Percentiles rank a stretch among this genome's conserved stretches.
Evolutionary conservation across 2,329 filamentous ascomycete genomes (phyloP).

Genomic region (Coniochaeta sp.): DNA sequence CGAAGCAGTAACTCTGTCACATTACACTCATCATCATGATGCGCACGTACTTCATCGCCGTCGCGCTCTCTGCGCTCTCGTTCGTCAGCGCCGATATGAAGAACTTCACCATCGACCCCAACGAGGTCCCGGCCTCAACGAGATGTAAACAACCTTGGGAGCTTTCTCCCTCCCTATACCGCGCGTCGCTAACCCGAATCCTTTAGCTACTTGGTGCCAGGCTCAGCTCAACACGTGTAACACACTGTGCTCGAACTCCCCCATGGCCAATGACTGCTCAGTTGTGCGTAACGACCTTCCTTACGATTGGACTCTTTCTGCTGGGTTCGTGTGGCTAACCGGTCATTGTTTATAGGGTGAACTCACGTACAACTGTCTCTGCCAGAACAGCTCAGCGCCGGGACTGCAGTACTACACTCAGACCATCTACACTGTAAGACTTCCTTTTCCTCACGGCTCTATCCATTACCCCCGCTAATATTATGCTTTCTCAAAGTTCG

Average conservation of each 20-base stretch:
- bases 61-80: constrained; percentile 36
- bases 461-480: background rate
- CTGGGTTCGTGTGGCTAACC: constrained; percentile 3
- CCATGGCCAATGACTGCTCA: constrained; percentile 35
- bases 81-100: constrained; percentile 32
- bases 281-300: constrained; percentile 28
- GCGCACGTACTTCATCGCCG: constrained; percentile 31
- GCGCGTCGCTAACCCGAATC: background rate
- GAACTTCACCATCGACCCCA: constrained; percentile 38
- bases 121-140: constrained; percentile 20
- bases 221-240: constrained; percentile 43
- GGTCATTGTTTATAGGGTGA: constrained; percentile 22
- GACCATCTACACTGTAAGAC: constrained; percentile 38
- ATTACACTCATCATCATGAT: constrained; percentile 21
- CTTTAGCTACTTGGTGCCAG: constrained; percentile 42
- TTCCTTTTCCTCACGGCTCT: background rate
- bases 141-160: constrained; percentile 26
- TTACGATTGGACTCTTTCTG: background rate
- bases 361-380: constrained; percentile 41
- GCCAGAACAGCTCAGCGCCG: constrained; percentile 40
- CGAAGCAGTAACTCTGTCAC: background rate
- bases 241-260: constrained; percentile 34
- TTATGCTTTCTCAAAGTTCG: constrained; percentile 28
- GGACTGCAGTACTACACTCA: constrained; percentile 46
- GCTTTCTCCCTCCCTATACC: background rate